Evolutionary conservation across 768 basidiomycete genomes (phyloP).

Genomic region (Trametes cubensis): DNA sequence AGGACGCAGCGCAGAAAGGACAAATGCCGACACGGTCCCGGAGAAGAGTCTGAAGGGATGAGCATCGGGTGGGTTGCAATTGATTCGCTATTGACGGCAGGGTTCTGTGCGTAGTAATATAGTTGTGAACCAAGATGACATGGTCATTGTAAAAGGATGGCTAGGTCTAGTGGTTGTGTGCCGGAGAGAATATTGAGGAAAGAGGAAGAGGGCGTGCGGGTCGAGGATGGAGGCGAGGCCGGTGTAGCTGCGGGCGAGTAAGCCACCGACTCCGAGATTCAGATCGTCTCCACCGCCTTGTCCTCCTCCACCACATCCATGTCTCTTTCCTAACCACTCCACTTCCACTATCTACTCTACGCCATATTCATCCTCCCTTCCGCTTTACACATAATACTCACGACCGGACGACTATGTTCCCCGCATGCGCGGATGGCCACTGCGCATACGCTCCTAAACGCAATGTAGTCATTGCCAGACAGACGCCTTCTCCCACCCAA

Average conservation of each 20-base stretch:
- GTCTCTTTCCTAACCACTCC: neutral
- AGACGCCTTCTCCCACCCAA: slow-evolving; percentile 12
- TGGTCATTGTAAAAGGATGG: no score
- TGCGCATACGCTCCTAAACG: neutral
- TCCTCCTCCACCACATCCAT: neutral
- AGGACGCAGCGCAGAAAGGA: neutral
- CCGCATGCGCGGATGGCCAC: neutral
- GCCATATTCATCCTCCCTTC: neutral
- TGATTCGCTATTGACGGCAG: no score
- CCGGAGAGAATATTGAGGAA: no score
- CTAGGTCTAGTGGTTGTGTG: no score
- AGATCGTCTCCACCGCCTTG: slow-evolving; percentile 7
- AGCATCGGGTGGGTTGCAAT: no score
- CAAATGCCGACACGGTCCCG: no score
- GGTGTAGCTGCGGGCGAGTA: neutral
- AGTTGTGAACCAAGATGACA: no score
- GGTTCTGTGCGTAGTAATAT: no score
- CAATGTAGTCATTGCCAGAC: slow-evolving; percentile 8
- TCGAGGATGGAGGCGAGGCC: neutral
- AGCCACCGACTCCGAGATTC: no score
- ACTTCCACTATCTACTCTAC: neutral
- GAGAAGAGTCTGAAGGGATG: no score
- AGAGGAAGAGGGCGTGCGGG: no score
- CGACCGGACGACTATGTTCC: neutral
- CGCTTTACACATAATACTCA: neutral